Conservation (phyloP, 1,284 basidiomycete genomes). For the Microbotryum intermedium region DNA sequence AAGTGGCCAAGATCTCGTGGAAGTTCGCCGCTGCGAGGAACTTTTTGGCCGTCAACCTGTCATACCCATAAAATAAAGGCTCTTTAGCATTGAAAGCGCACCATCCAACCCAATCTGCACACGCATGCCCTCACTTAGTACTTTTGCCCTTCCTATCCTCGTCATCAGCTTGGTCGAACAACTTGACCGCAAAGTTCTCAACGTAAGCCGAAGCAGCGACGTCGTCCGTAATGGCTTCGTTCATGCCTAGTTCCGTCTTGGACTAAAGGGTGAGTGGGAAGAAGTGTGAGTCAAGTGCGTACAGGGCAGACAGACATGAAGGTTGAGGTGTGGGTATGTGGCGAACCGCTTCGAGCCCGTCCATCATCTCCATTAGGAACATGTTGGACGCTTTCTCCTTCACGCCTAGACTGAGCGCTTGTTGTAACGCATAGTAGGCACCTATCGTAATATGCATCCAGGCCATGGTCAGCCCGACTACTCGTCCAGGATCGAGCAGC, state of each 20-base stretch:
- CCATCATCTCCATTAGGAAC: conserved; percentile 66
- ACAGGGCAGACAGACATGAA: not conserved
- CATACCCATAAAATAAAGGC: too few relatives aligned
- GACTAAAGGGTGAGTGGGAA: conserved; percentile 41
- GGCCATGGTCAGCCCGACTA: conserved; percentile 3
- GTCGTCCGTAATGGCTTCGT: conserved; percentile 77
- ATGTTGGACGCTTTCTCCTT: conserved; percentile 54
- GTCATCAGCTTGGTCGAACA: conserved; percentile 82
- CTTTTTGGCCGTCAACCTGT: conserved; percentile 71
- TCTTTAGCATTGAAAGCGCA: too few relatives aligned
- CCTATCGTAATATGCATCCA: too few relatives aligned
- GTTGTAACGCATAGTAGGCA: conserved; percentile 80
- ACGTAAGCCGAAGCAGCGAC: conserved; percentile 75
- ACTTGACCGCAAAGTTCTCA: conserved; percentile 84
- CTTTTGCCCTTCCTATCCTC: conserved; percentile 71
- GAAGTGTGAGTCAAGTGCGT: not conserved
- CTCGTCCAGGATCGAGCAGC: not conserved
- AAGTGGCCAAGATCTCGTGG: conserved; percentile 68
- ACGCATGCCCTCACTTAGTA: conserved; percentile 52
- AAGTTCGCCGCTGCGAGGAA: conserved; percentile 82
- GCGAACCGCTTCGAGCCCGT: conserved; percentile 59
- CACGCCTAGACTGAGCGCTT: conserved; percentile 64
- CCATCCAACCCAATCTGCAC: too few relatives aligned
- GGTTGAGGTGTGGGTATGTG: not conserved
- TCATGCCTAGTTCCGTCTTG: conserved; percentile 62